phyloP scores from a whole-genome alignment of 441 rosid genomes.

The Arabidopsis hybrid region DNA sequence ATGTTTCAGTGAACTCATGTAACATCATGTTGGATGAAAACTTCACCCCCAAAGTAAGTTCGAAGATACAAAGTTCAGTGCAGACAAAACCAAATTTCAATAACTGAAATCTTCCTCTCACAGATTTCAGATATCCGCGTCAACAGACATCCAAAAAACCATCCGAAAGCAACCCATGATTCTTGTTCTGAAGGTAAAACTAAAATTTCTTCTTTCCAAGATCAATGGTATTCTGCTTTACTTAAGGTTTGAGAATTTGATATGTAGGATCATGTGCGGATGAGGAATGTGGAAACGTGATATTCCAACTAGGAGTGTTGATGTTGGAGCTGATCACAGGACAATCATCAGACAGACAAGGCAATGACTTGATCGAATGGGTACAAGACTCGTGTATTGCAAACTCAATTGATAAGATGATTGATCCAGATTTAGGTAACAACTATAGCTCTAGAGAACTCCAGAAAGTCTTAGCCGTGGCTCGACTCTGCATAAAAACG shows the following conservation, averaged over 20 bases:
- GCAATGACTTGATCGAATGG: slow-evolving; percentile 76
- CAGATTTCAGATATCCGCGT: slow-evolving; percentile 77
- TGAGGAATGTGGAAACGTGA: slow-evolving; percentile 56
- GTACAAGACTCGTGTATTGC: slow-evolving; percentile 68
- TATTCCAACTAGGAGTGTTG: slow-evolving; percentile 86
- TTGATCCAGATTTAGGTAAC: slow-evolving; percentile 88
- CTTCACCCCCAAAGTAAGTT: slow-evolving; percentile 79
- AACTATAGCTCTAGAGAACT: slow-evolving; percentile 69
- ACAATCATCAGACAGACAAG: slow-evolving; percentile 80
- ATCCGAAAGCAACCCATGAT: slow-evolving; percentile 42
- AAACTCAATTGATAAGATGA: slow-evolving; percentile 76
- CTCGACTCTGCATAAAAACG: slow-evolving; percentile 73
- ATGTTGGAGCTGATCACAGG: slow-evolving; percentile 88
- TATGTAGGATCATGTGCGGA: slow-evolving; percentile 45
- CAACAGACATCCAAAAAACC: slow-evolving; percentile 48
- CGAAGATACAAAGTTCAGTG: not conserved
- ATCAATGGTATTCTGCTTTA: not conserved
- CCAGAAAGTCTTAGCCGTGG: slow-evolving; percentile 70
- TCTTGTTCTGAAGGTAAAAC: slow-evolving; percentile 62
- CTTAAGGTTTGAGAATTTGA: not conserved
- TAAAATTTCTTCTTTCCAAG: not conserved
- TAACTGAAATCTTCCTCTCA: slow-evolving; percentile 22
- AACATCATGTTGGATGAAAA: slow-evolving; percentile 85
- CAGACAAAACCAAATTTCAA: not conserved
- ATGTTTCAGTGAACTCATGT: slow-evolving; percentile 78